Conservation (phyloP, 768 basidiomycete genomes). For the Lentinula detonsa region DNA sequence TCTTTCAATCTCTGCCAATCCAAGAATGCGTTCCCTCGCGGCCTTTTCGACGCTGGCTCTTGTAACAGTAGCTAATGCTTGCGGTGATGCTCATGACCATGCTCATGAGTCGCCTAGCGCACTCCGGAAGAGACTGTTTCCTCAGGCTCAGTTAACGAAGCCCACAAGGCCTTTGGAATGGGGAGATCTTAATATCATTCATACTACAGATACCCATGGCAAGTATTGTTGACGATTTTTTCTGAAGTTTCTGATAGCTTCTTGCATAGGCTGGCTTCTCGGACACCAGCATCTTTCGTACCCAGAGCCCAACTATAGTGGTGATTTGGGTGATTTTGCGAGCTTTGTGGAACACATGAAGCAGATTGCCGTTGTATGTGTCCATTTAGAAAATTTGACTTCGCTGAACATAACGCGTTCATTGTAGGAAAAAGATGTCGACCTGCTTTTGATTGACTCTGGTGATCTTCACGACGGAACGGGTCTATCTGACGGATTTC, state of each 20-base stretch:
- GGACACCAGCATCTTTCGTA: conserved; percentile 73
- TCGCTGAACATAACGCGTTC: neutral
- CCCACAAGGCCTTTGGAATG: conserved; percentile 73
- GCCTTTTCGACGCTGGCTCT: neutral
- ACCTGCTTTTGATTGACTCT: conserved; percentile 77
- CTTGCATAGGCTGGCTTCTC: conserved; percentile 52
- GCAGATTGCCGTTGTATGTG: conserved; percentile 42
- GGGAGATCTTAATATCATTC: conserved; percentile 87
- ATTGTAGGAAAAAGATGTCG: conserved; percentile 61
- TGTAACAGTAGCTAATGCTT: conserved; percentile 8
- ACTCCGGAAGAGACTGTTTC: conserved; percentile 30
- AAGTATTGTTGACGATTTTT: neutral
- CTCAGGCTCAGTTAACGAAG: conserved; percentile 36
- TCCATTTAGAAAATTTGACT: neutral
- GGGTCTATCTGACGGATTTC: conserved; percentile 75
- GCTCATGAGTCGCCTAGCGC: conserved; percentile 15
- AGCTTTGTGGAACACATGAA: conserved; percentile 85
- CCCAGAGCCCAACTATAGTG: conserved; percentile 74
- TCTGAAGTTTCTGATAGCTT: neutral
- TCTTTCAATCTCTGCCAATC: neutral
- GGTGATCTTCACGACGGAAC: conserved; percentile 78
- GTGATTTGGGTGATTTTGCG: conserved; percentile 75
- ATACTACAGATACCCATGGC: conserved; percentile 78
- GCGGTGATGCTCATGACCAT: conserved; percentile 20
- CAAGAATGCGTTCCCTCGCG: neutral